A percentile compares a stretch with the other conserved stretches of the same genome.
phyloP scores from a whole-genome alignment of 2,329 filamentous ascomycete genomes.

The Aspergillus pseudoviridinutans region DNA sequence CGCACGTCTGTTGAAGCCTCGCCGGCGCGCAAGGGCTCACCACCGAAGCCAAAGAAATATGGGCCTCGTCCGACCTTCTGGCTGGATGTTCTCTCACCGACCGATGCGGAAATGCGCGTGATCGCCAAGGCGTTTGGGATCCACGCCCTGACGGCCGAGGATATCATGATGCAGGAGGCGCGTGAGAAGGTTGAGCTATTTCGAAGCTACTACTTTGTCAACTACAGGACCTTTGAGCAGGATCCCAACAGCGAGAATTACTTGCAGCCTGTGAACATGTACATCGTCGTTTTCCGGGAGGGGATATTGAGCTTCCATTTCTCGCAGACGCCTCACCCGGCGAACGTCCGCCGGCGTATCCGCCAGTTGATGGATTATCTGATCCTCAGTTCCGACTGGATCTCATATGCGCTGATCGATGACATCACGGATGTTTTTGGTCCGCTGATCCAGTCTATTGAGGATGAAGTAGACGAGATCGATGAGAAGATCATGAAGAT shows the following conservation, averaged over 20 bases:
- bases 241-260: constrained; percentile 85
- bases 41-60: constrained; percentile 47
- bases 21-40: constrained; percentile 16
- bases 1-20: constrained; percentile 20
- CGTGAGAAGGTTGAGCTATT: constrained; percentile 98
- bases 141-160: constrained; percentile 89
- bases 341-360: constrained; percentile 90
- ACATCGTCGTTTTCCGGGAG: constrained; percentile 93
- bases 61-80: constrained; percentile 93
- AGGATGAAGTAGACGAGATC: constrained; percentile 95
- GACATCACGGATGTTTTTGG: constrained; percentile 97
- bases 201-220: constrained; percentile 97
- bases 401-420: constrained; percentile 95
- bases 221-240: constrained; percentile 96
- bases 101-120: constrained; percentile 92
- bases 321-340: constrained; percentile 90
- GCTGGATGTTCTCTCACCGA: constrained; percentile 88
- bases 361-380: constrained; percentile 92
- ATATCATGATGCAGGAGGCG: constrained; percentile 95
- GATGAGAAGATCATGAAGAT: constrained; percentile 85
- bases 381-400: constrained; percentile 92
- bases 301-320: constrained; percentile 97
- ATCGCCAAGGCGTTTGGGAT: constrained; percentile 91
- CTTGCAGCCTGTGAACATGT: constrained; percentile 94
- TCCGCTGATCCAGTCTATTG: constrained; percentile 85